Evolutionary conservation across 2,329 filamentous ascomycete species (phyloP).

Genomic region (Trichocomaceae sp.): DNA sequence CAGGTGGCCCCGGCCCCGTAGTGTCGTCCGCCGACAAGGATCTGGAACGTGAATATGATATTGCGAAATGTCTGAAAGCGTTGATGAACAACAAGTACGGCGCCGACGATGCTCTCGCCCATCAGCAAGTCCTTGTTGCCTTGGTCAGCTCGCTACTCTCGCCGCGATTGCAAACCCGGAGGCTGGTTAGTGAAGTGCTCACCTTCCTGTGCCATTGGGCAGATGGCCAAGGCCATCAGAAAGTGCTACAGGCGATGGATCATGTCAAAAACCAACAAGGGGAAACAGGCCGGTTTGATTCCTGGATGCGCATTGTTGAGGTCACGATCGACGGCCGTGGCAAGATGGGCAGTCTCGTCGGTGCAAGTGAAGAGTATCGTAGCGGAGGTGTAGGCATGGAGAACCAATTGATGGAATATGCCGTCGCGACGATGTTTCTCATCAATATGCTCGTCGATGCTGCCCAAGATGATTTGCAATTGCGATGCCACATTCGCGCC

Average conservation of each 20-base stretch:
- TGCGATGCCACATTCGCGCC: conserved; percentile 88
- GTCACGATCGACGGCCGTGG: conserved; percentile 94
- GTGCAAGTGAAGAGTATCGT: conserved; percentile 90
- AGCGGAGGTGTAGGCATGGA: conserved; percentile 98
- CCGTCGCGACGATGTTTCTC: conserved; percentile 85
- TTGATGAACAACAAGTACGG: conserved; percentile 99
- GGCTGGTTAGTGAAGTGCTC: conserved; percentile 90
- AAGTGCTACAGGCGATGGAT: conserved; percentile 90
- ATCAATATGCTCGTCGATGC: conserved; percentile 96
- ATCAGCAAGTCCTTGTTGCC: conserved; percentile 84
- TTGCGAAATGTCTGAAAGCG: conserved; percentile 94
- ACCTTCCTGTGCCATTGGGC: conserved; percentile 96
- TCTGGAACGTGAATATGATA: conserved; percentile 88
- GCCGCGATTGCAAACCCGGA: conserved; percentile 81
- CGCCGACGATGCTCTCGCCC: conserved; percentile 85
- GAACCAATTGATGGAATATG: conserved; percentile 98
- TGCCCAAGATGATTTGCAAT: conserved; percentile 77
- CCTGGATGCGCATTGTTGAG: conserved; percentile 98
- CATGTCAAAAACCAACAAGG: conserved; percentile 79
- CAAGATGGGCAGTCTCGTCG: conserved; percentile 97
- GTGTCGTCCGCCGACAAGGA: conserved; percentile 64
- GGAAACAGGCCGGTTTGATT: conserved; percentile 92
- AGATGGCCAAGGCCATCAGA: conserved; percentile 78
- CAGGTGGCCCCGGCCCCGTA: conserved; percentile 55
- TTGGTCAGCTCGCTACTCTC: conserved; percentile 82